Conservation (phyloP, 352 stramenopile species). For the Globisporangium splendens region DNA sequence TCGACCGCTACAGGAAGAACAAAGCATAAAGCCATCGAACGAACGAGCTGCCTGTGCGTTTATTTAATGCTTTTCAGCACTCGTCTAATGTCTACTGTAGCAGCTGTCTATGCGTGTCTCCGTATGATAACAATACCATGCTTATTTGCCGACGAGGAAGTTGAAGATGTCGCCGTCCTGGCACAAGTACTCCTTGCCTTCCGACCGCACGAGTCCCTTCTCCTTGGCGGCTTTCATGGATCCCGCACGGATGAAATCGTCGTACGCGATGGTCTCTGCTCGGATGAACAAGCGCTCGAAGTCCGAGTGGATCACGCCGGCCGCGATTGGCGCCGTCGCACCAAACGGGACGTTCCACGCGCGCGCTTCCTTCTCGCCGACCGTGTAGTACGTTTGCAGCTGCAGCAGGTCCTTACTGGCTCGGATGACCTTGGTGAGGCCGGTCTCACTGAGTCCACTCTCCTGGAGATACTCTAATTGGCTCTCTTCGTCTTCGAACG, state of each 20-base stretch:
- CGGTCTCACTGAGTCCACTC: constrained; percentile 66
- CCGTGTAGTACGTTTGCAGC: constrained; percentile 97
- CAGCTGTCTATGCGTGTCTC: no score
- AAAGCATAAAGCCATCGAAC: background rate
- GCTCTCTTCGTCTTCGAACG: constrained; percentile 88
- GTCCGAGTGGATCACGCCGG: constrained; percentile 84
- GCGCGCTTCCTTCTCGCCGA: constrained; percentile 78
- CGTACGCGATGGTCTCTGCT: constrained; percentile 94
- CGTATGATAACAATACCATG: no score
- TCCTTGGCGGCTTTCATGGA: constrained; percentile 94
- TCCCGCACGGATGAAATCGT: constrained; percentile 92
- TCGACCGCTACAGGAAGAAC: no score
- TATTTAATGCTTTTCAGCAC: no score
- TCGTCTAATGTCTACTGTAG: no score
- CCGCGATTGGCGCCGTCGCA: constrained; percentile 65
- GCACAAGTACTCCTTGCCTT: constrained; percentile 99
- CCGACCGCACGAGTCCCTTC: constrained; percentile 88
- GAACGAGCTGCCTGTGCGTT: background rate
- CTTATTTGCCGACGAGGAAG: constrained; percentile 88
- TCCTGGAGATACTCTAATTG: constrained; percentile 93
- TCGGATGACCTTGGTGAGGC: constrained; percentile 82
- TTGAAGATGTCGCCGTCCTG: constrained; percentile 98
- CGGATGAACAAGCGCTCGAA: constrained; percentile 87
- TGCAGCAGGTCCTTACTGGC: constrained; percentile 92
- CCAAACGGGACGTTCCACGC: constrained; percentile 82